Evolutionary conservation across 768 basidiomycete genomes (phyloP).

Genomic region (Botryobasidium botryosum): DNA sequence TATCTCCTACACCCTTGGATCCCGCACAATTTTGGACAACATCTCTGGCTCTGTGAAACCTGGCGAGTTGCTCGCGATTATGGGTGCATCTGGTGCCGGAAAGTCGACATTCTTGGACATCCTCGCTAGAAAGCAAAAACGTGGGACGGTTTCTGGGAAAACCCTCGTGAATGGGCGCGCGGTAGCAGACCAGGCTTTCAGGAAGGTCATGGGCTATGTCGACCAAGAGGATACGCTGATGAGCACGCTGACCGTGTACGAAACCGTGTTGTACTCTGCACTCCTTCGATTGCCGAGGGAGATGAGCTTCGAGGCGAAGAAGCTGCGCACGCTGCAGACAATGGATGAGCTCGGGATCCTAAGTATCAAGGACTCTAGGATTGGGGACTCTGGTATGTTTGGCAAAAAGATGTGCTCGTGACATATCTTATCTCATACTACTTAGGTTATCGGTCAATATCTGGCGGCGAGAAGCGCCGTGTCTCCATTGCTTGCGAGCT

Average conservation of each 20-base stretch:
- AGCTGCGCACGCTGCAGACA: slow-evolving; percentile 84
- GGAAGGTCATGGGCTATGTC: slow-evolving; percentile 81
- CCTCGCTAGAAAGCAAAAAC: slow-evolving; percentile 77
- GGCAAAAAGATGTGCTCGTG: not conserved
- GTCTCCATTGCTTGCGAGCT: slow-evolving; percentile 97
- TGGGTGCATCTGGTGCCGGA: slow-evolving; percentile 93
- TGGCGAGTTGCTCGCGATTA: slow-evolving; percentile 85
- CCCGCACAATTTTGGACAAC: slow-evolving; percentile 52
- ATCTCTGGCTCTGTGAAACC: slow-evolving; percentile 75
- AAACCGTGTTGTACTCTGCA: slow-evolving; percentile 90
- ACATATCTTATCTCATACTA: not conserved
- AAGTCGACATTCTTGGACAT: slow-evolving; percentile 96
- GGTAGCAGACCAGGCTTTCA: slow-evolving; percentile 58
- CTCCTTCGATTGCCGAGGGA: slow-evolving; percentile 78
- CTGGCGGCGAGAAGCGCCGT: slow-evolving; percentile 92
- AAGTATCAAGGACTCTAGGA: slow-evolving; percentile 73
- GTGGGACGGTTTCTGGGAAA: slow-evolving; percentile 54
- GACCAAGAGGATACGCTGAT: slow-evolving; percentile 98
- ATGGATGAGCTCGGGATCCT: slow-evolving; percentile 91
- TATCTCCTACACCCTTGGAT: slow-evolving; percentile 59
- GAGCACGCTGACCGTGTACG: slow-evolving; percentile 94
- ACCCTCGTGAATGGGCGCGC: slow-evolving; percentile 76
- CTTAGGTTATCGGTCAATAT: slow-evolving; percentile 71
- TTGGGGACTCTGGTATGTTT: slow-evolving; percentile 68
- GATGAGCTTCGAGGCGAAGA: slow-evolving; percentile 93